phyloP scores from a whole-genome alignment of 768 basidiomycete genomes.

The Mrakia blollopis region DNA sequence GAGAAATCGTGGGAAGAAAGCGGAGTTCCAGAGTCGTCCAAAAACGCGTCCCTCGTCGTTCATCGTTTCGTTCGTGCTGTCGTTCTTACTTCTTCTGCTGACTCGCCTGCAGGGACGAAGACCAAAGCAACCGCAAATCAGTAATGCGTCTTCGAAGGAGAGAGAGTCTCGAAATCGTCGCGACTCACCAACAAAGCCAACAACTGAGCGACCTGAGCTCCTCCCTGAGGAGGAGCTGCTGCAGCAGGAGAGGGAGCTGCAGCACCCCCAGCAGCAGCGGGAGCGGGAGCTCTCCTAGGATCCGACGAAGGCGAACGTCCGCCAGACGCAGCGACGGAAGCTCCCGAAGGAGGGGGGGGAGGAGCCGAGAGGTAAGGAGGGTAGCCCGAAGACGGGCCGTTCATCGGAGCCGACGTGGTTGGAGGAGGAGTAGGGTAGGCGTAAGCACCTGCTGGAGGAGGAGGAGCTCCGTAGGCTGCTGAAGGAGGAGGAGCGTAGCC shows the following conservation, averaged over 20 bases:
- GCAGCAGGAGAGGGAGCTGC: background rate
- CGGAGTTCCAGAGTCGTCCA: no score
- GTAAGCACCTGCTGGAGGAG: background rate
- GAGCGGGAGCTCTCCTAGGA: background rate
- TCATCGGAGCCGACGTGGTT: background rate
- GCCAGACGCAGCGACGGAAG: background rate
- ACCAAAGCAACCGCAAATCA: background rate
- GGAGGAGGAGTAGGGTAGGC: constrained; percentile 10
- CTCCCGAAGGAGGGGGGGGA: background rate
- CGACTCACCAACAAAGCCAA: constrained; percentile 12
- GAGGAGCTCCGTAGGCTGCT: background rate
- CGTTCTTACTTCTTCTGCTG: constrained; percentile 8
- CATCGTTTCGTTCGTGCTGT: background rate
- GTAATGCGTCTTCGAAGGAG: background rate
- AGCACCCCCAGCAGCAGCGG: background rate
- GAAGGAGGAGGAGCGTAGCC: background rate
- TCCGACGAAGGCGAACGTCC: background rate
- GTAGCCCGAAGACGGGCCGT: background rate
- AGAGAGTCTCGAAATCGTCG: background rate
- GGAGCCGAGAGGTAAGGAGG: background rate
- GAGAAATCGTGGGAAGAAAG: background rate
- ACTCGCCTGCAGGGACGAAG: background rate
- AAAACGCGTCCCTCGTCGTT: no score
- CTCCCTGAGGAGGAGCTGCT: constrained; percentile 39
- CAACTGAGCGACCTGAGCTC: constrained; percentile 17